Base-by-base conservation (phyloP, 139 green algal genomes). In the Coelastrella sp. region DNA sequence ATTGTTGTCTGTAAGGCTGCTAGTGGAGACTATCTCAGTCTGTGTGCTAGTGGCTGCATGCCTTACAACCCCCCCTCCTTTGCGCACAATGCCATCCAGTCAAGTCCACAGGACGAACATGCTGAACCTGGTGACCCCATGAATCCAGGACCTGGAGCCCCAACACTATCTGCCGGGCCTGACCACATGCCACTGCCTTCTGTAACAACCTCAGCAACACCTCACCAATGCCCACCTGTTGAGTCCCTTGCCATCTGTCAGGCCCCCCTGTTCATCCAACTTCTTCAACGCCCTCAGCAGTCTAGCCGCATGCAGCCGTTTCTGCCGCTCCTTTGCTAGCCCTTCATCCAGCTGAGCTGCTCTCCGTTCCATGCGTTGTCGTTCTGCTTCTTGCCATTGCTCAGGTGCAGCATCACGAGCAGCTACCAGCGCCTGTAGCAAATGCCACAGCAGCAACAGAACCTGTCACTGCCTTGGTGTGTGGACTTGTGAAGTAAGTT, bases 301-400 rank as follows among this genome's bases (percentile, higher is more conserved):
- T 58, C 59, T 54, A 19, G 73, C 85, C 23, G 74, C 85, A 73
- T 90, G 85, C 59, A 77, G 11, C 5, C 85, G 23, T 22, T 65
- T 61, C 73, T 83, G 73, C 58, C 85, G 74, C 74, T 90, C 73
- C 8, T 32, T 65, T 11, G 85, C 85, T 6, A 90, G 85, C 57
- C 58, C 73, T 13, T 68, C 85, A 19, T 90, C 85, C 10, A 90
- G 73, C 74, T 83, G n/a, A 61, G 73, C 85, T 59, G 73, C 73
- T 17, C 85, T n/a, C 57, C 14, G 54, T n/a, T 11, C 85, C 10
- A 90, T 10, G 22, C 85, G 85, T n/a, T 58, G 7, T 3, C 17
- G 74, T 59, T 83, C 85, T 17, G 59, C 22, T 57, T 82, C 85
- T 5, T n/a, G 58, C 73, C 73, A 82, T 13, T 80, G 20, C 6